phyloP scores from a whole-genome alignment of 2,329 filamentous ascomycete genomes.

The Fusarium fujikuroi region DNA sequence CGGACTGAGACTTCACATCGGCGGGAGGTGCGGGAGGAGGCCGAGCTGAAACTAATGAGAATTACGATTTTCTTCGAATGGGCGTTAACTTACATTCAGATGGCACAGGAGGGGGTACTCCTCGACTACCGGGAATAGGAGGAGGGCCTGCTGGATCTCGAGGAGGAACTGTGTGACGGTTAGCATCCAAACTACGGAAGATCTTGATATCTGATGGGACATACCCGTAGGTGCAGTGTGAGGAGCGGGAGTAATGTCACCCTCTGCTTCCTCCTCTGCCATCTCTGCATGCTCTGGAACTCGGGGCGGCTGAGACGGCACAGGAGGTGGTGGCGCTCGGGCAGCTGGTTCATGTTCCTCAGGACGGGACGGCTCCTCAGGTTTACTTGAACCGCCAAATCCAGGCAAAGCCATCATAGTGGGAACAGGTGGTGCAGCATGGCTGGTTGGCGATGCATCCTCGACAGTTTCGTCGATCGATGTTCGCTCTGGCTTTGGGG shows the following conservation, averaged over 20 bases:
- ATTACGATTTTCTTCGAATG: slow-evolving; percentile 41
- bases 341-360: slow-evolving; percentile 48
- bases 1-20: slow-evolving; percentile 71
- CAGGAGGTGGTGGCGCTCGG: slow-evolving; percentile 45
- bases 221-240: slow-evolving; percentile 36
- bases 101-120: slow-evolving; percentile 68
- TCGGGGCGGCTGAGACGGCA: slow-evolving; percentile 43
- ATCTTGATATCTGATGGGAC: slow-evolving; percentile 11
- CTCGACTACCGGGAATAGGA: slow-evolving; percentile 62
- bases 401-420: slow-evolving; percentile 76
- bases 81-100: slow-evolving; percentile 65
- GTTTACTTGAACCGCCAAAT: slow-evolving; percentile 68
- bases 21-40: slow-evolving; percentile 65
- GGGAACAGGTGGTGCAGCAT: slow-evolving; percentile 65
- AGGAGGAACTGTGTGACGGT: slow-evolving; percentile 46
- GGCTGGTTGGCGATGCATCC: slow-evolving; percentile 54
- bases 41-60: slow-evolving; percentile 62
- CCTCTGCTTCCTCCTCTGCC: slow-evolving; percentile 48
- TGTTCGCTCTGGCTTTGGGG: slow-evolving; percentile 54
- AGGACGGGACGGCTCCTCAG: slow-evolving; percentile 54
- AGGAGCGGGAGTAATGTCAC: slow-evolving; percentile 51
- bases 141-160: slow-evolving; percentile 51
- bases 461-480: slow-evolving; percentile 58
- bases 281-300: slow-evolving; percentile 37
- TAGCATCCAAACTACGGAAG: slow-evolving; percentile 29